Percentiles rank a stretch among this genome's conserved stretches.
These are phyloP conservation scores for Colletotrichum tofieldiae DNA, from an alignment of 2,329 filamentous ascomycete species.

Conservation along the genomic window DNA sequence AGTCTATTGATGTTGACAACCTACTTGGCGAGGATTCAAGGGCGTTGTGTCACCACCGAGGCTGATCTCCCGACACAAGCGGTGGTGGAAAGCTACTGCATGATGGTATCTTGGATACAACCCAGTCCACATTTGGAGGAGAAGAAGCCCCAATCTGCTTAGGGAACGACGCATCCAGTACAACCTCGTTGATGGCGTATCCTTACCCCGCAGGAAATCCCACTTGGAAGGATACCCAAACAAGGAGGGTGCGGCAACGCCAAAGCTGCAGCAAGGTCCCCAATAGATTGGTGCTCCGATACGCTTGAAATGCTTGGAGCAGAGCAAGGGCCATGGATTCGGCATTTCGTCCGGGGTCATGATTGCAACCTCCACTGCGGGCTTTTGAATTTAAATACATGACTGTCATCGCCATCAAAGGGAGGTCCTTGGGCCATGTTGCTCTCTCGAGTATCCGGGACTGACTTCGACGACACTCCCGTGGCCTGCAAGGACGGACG, in stretches of 20 bases:
- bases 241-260: slow-evolving; percentile 22
- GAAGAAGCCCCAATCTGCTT: slow-evolving; percentile 18
- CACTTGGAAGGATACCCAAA: slow-evolving; percentile 12
- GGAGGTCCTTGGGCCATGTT: background rate
- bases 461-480: background rate
- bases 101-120: slow-evolving; percentile 19
- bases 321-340: slow-evolving; percentile 13
- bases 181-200: slow-evolving; percentile 10
- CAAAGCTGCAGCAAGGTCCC: slow-evolving; percentile 19
- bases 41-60: too few species aligned
- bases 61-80: slow-evolving; percentile 24
- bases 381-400: slow-evolving; percentile 11
- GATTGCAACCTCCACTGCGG: slow-evolving; percentile 3
- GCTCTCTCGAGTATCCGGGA: background rate
- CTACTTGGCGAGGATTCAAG: background rate
- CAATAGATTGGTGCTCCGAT: background rate
- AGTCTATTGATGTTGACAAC: background rate
- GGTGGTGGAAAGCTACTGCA: slow-evolving; percentile 5
- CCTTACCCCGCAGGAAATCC: slow-evolving; percentile 34
- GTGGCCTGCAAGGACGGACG: background rate
- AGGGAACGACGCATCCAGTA: background rate
- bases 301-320: background rate
- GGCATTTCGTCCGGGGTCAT: slow-evolving; percentile 19
- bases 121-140: slow-evolving; percentile 39
- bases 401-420: background rate